Conservation (phyloP, 2,329 filamentous ascomycete genomes). For the Paracamarosporium sp. region DNA sequence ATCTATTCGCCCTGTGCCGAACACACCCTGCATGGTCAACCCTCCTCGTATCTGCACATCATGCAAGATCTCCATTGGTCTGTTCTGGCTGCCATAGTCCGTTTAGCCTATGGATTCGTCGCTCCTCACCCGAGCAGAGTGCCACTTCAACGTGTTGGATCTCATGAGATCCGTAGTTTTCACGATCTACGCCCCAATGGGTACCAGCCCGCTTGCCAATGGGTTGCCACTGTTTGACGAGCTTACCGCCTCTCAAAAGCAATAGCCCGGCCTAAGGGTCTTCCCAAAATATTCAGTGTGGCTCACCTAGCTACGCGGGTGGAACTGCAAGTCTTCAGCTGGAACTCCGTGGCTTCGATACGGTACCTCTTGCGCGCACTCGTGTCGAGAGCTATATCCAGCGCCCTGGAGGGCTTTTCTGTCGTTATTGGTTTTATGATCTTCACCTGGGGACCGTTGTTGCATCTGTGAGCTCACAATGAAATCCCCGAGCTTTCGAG, state of each 20-base stretch:
- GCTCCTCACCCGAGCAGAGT: not conserved
- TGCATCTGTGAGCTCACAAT: not conserved
- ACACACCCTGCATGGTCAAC: conserved; percentile 3
- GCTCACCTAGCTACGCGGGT: not conserved
- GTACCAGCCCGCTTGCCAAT: not conserved
- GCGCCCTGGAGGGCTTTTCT: not conserved
- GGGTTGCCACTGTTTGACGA: conserved; percentile 5
- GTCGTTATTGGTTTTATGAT: not conserved
- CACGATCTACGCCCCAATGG: conserved; percentile 4
- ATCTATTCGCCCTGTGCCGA: conserved; percentile 1
- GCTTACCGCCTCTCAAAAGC: not conserved
- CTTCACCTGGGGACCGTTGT: not conserved
- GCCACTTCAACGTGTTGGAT: not conserved
- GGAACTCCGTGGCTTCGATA: not conserved
- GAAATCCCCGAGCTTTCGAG: not conserved
- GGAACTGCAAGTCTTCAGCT: conserved; percentile 2
- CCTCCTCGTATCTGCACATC: conserved; percentile 11
- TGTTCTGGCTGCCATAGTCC: not conserved
- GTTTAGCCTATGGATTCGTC: conserved; percentile 5
- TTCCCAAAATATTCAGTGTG: not conserved
- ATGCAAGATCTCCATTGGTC: conserved; percentile 6
- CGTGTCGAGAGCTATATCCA: not conserved
- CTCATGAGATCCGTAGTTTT: conserved; percentile 5
- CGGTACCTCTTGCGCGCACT: not conserved
- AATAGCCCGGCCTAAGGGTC: not conserved